These are phyloP conservation scores for Oryza officinalis DNA, from an alignment of 176 grass and related monocot genomes.

Conservation along the genomic window DNA sequence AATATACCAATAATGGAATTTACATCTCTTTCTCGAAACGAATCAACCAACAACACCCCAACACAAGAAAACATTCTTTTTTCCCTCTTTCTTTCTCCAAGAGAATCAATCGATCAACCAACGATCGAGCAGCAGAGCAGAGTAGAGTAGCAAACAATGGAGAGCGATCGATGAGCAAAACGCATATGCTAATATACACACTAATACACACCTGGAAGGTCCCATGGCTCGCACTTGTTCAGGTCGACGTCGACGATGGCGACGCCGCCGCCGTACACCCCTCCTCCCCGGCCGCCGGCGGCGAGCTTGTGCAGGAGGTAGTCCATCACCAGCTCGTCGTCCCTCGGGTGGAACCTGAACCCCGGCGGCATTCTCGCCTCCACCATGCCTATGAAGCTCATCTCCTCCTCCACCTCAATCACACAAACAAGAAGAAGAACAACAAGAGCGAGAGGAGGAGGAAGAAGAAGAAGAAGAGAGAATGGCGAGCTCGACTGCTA, in stretches of 20 bases:
- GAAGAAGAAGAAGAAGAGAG: not conserved
- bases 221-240: slow-evolving; percentile 87
- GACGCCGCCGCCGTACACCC: slow-evolving; percentile 25
- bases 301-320: slow-evolving; percentile 69
- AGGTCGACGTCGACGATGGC: slow-evolving; percentile 70
- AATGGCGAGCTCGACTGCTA: not conserved
- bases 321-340: slow-evolving; percentile 84
- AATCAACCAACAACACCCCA: not conserved
- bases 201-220: slow-evolving; percentile 72
- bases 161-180: not conserved
- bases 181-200: not conserved
- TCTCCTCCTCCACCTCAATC: not conserved
- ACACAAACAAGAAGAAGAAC: not conserved
- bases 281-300: not conserved
- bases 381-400: slow-evolving; percentile 77
- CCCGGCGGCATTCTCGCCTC: slow-evolving; percentile 82
- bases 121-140: not conserved
- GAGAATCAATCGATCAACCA: not conserved
- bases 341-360: slow-evolving; percentile 89
- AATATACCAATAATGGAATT: not conserved
- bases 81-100: not conserved
- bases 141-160: not conserved
- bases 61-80: not conserved
- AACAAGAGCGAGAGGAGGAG: not conserved
- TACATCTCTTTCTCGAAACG: not conserved